A percentile compares a stretch with the other conserved stretches of the same genome.
Evolutionary conservation across 2,329 filamentous ascomycete genomes (phyloP).

Genomic region (Tolypocladium inflatum): DNA sequence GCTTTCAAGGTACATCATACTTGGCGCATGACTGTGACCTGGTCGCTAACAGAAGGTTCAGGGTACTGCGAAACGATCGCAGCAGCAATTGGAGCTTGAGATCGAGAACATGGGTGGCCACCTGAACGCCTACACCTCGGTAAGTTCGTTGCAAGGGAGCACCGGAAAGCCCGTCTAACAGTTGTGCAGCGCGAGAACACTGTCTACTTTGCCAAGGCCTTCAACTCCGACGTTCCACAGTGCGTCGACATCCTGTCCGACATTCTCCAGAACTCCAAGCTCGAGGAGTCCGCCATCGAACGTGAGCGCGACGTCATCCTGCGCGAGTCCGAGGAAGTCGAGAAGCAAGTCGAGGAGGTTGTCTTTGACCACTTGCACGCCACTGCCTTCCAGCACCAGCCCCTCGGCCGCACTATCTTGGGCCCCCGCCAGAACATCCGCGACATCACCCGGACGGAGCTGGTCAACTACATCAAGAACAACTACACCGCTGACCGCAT

Average conservation of each 20-base stretch:
- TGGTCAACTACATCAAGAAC: constrained; percentile 94
- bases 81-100: constrained; percentile 97
- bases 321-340: constrained; percentile 97
- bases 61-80: constrained; percentile 89
- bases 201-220: constrained; percentile 98
- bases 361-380: constrained; percentile 99
- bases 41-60: constrained; percentile 20
- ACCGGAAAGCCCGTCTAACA: constrained; percentile 14
- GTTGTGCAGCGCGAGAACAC: constrained; percentile 81
- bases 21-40: not conserved
- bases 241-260: constrained; percentile 98
- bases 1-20: constrained; percentile 79
- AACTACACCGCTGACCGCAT: constrained; percentile 99
- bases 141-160: constrained; percentile 41
- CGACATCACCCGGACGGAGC: constrained; percentile 84
- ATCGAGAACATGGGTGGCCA: constrained; percentile 99
- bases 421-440: constrained; percentile 97
- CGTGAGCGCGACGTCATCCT: constrained; percentile 98
- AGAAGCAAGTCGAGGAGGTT: constrained; percentile 99
- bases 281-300: constrained; percentile 87
- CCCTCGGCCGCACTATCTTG: constrained; percentile 93
- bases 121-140: constrained; percentile 98
- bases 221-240: constrained; percentile 94
- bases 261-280: constrained; percentile 98
- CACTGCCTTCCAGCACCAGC: constrained; percentile 93